Base-by-base conservation (phyloP, 305 asterid species). In the Solanum aculeatissimum region DNA sequence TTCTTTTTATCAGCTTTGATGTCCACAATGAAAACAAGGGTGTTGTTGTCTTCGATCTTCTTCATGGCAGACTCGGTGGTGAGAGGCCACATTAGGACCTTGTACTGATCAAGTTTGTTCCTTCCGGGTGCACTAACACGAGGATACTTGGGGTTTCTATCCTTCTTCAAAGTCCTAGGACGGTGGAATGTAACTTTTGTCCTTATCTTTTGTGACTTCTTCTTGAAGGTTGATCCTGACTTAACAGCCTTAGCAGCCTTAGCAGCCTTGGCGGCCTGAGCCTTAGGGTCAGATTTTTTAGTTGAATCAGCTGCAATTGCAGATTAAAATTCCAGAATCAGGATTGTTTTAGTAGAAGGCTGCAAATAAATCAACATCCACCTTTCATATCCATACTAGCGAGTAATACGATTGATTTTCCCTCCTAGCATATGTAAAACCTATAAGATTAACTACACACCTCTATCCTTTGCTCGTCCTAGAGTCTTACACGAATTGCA, bases 51-150 rank as follows among this genome's bases (percentile, higher is more conserved):
- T 70, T 91, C 94, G 42, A 91, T 91, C 85, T 90, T 91, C 88
- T 91, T 91, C 94, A 89, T 91, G 5, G 94, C 93, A 7, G 94
- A 91, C 83, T 91, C 94, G 0, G 94, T 91, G 87, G 94, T 91
- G 53, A 91, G 88, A 1, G 94, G 94, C 54, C 85, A 91, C 88
- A 90, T 91, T 43, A 90, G 86, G 40, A 91, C 88, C 83, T 86
- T 91, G 66, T 87, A 91, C 7, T 91, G 90, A 66, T 91, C 94
- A 54, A 91, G 91, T 45, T 89, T 91, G 82, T 91, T 90, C 49
- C 92, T 89, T 11, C 91, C 91, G n/a, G 88, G 89, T 19, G 94
- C 94, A 84, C 94, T 91, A 21, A 89, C 87, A 70, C 93, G 93
- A 21, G 94, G 94, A 68, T 91, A 90, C 85, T 90, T 91, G 9